These are phyloP conservation scores for Pseudocercospora fuligena DNA, from an alignment of 2,329 filamentous ascomycete genomes.

Conservation along the genomic window DNA sequence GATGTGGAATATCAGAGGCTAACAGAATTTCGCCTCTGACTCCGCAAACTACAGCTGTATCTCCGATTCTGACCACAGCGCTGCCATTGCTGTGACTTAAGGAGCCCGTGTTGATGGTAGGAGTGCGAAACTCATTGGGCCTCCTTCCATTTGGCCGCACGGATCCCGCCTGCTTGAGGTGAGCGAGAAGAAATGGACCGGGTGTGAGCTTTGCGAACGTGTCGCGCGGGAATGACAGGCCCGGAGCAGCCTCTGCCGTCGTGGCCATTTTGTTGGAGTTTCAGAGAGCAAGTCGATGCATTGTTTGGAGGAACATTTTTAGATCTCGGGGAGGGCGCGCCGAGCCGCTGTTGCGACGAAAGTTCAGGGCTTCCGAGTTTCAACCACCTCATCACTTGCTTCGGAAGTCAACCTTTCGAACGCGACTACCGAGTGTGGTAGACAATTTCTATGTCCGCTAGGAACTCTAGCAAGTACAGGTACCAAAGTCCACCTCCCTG, in stretches of 20 bases:
- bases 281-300: not conserved
- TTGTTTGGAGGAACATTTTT: not conserved
- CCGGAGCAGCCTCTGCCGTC: conserved; percentile 22
- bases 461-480: too few species aligned
- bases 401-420: too few species aligned
- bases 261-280: conserved; percentile 3
- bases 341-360: too few species aligned
- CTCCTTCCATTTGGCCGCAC: conserved; percentile 81
- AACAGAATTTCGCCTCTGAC: conserved; percentile 84
- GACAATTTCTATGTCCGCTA: too few species aligned
- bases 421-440: too few species aligned
- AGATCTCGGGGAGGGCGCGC: not conserved
- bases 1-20: conserved; percentile 73
- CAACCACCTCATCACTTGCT: too few species aligned
- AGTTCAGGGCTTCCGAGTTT: too few species aligned
- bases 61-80: conserved; percentile 83
- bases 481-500: too few species aligned
- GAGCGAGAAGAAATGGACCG: conserved; percentile 85
- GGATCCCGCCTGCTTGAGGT: conserved; percentile 71
- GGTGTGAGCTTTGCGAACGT: conserved; percentile 90
- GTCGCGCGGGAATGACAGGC: conserved; percentile 62
- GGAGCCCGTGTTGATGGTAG: conserved; percentile 80
- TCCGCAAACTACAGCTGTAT: conserved; percentile 94
- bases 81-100: conserved; percentile 89
- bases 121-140: conserved; percentile 69